Conservation (phyloP, 169 alveolate genomes). For the Cryptosporidium meleagridis region DNA sequence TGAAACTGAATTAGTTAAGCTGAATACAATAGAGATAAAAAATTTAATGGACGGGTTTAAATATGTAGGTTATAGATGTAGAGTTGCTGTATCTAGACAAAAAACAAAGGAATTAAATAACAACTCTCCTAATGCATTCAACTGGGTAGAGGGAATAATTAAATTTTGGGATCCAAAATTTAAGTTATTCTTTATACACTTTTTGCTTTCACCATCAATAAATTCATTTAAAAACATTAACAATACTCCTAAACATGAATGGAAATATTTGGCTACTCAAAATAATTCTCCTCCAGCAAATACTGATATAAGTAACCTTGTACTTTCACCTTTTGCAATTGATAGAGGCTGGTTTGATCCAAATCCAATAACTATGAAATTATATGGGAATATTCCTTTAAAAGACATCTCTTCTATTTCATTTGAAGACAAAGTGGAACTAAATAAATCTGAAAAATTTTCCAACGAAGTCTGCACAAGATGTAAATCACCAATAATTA, state of each 20-base stretch:
- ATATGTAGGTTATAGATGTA: conserved; percentile 56
- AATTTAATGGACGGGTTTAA: conserved; percentile 56
- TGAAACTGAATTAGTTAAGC: not conserved
- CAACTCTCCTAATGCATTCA: conserved; percentile 28
- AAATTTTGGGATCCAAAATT: conserved; percentile 73
- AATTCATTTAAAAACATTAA: not conserved
- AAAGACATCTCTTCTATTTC: not conserved
- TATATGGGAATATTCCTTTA: conserved; percentile 29
- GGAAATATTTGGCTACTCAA: conserved; percentile 58
- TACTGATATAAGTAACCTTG: not conserved
- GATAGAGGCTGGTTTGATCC: conserved; percentile 74
- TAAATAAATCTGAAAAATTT: not conserved
- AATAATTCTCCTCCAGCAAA: conserved; percentile 52
- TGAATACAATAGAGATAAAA: conserved; percentile 34
- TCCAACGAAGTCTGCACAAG: not conserved
- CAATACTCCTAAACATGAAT: not conserved
- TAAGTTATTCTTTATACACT: conserved; percentile 53
- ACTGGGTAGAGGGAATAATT: conserved; percentile 69
- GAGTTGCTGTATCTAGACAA: conserved; percentile 62
- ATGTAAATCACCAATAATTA: not conserved
- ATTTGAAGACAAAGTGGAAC: not conserved
- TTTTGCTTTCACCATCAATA: conserved; percentile 29
- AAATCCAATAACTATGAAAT: conserved; percentile 52
- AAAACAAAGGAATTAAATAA: not conserved
- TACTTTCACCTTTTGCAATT: conserved; percentile 72